Percentiles rank a stretch among this genome's conserved stretches.
These are phyloP conservation scores for Fraxinus dipetala DNA, from an alignment of 305 asterid species.

Conservation along the genomic window DNA sequence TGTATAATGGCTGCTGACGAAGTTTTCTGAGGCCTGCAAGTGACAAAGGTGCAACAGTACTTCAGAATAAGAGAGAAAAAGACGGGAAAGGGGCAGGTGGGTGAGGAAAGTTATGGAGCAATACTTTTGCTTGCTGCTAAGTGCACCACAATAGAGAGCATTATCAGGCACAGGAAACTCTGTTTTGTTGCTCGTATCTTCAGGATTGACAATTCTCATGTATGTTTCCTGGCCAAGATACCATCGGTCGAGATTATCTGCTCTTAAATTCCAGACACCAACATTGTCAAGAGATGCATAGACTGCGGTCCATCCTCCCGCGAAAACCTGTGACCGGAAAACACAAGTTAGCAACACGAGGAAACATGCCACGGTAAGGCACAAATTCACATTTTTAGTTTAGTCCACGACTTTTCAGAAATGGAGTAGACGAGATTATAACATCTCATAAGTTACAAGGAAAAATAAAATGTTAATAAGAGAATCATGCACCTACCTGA, in stretches of 20 bases:
- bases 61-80: not conserved
- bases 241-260: conserved; percentile 93
- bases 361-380: not conserved
- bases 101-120: not conserved
- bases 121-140: conserved; percentile 59
- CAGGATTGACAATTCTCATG: conserved; percentile 79
- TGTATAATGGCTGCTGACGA: conserved; percentile 39
- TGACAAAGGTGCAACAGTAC: not conserved
- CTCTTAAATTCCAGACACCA: conserved; percentile 88
- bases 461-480: not conserved
- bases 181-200: conserved; percentile 63
- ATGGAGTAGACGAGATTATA: not conserved
- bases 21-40: conserved; percentile 60
- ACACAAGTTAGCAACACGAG: not conserved
- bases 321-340: conserved; percentile 47
- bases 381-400: not conserved
- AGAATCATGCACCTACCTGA: conserved; percentile 47
- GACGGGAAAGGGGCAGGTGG: not conserved
- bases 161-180: conserved; percentile 71
- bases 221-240: conserved; percentile 94
- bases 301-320: conserved; percentile 95
- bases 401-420: not conserved
- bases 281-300: conserved; percentile 71
- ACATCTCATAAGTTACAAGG: not conserved
- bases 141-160: conserved; percentile 86